phyloP scores from a whole-genome alignment of 2,329 filamentous ascomycete species.

The Zasmidium cellare region DNA sequence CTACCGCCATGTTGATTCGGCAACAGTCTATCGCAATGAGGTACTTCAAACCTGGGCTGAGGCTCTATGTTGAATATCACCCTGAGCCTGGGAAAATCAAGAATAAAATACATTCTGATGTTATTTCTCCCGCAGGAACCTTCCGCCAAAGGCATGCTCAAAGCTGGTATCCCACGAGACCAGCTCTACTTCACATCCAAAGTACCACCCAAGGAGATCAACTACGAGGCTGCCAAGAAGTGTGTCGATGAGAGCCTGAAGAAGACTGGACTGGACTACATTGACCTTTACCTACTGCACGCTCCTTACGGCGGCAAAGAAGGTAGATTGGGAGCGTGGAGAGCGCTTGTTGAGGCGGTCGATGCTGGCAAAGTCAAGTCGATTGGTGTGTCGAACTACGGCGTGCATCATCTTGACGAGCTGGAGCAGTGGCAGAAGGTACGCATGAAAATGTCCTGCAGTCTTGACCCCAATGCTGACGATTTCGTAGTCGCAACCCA shows the following conservation, averaged over 20 bases:
- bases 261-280: conserved; percentile 54
- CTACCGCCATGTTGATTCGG: conserved; percentile 63
- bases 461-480: background rate
- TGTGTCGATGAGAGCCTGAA: conserved; percentile 64
- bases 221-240: conserved; percentile 65
- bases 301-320: conserved; percentile 55
- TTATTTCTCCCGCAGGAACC: conserved; percentile 33
- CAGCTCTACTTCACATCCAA: conserved; percentile 66
- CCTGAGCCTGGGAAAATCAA: too few relatives aligned
- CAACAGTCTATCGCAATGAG: conserved; percentile 61
- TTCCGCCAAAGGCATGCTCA: conserved; percentile 53
- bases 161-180: conserved; percentile 53
- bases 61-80: too few relatives aligned
- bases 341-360: conserved; percentile 55
- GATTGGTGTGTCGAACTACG: conserved; percentile 58
- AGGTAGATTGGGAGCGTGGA: conserved; percentile 53
- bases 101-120: too few relatives aligned
- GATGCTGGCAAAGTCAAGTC: conserved; percentile 52
- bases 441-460: background rate
- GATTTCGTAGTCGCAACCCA: conserved; percentile 24
- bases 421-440: conserved; percentile 54
- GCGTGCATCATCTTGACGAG: conserved; percentile 57
- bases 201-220: conserved; percentile 52
- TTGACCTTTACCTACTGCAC: conserved; percentile 52
- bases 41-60: conserved; percentile 5